phyloP scores from a whole-genome alignment of 164 flowering plant genomes.

The Stephania japonica region DNA sequence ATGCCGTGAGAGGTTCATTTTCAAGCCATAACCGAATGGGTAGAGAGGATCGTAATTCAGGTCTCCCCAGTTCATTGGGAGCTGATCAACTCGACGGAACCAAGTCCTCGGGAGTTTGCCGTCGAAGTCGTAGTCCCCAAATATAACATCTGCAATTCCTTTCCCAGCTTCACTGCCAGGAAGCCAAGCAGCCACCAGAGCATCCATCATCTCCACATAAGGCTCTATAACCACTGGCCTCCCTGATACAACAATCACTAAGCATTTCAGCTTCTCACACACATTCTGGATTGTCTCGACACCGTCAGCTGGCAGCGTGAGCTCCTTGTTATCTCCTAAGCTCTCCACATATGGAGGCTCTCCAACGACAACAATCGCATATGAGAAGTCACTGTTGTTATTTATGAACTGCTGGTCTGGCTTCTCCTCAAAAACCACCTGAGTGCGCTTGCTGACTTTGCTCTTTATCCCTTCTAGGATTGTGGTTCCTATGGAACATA shows the following conservation, averaged over 20 bases:
- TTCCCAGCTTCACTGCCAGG: constrained; percentile 46
- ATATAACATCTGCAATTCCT: constrained; percentile 42
- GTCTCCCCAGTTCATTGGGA: constrained; percentile 47
- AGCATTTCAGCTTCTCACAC: constrained; percentile 24
- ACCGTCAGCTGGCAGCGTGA: constrained; percentile 24
- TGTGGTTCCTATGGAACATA: constrained; percentile 28
- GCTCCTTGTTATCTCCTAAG: constrained; percentile 26
- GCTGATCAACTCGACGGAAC: constrained; percentile 41
- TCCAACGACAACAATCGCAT: constrained; percentile 36
- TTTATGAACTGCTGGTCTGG: constrained; percentile 21
- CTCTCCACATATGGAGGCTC: constrained; percentile 35
- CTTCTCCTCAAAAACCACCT: constrained; percentile 29
- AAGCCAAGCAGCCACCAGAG: constrained; percentile 47
- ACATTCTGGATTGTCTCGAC: constrained; percentile 22
- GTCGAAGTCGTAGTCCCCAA: constrained; percentile 37
- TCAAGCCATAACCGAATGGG: constrained; percentile 38
- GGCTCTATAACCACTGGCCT: constrained; percentile 40
- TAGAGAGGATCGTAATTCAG: constrained; percentile 37
- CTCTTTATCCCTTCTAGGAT: constrained; percentile 29
- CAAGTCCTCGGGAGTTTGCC: constrained; percentile 44
- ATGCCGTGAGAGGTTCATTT: constrained; percentile 7
- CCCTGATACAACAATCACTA: constrained; percentile 35
- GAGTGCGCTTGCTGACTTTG: constrained; percentile 27
- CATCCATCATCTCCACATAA: constrained; percentile 30
- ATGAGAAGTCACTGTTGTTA: constrained; percentile 16